Evolutionary conservation across 164 flowering plant genomes (phyloP).

Genomic region (Chimonanthus salicifolius): DNA sequence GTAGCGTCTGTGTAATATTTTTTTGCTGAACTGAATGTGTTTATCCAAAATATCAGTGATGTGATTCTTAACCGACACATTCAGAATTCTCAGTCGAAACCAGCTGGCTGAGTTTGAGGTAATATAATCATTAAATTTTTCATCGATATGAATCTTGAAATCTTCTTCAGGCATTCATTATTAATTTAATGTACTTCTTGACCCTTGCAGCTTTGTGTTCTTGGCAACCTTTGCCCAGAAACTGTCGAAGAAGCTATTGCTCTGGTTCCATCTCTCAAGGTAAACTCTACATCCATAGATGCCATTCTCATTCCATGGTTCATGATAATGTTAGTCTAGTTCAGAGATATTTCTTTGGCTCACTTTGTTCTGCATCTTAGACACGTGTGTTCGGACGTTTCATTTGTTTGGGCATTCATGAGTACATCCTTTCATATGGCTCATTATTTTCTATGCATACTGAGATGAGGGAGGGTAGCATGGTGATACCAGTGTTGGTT

Average conservation of each 20-base stretch:
- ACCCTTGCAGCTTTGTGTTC: constrained; percentile 81
- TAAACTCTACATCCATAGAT: constrained; percentile 10
- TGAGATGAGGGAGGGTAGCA: no score
- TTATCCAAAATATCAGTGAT: background rate
- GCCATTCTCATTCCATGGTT: no score
- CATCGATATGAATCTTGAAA: background rate
- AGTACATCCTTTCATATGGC: no score
- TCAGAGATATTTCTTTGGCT: background rate
- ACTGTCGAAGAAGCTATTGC: constrained; percentile 97
- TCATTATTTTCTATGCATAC: no score
- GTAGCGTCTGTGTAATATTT: background rate
- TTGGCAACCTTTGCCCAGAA: constrained; percentile 97
- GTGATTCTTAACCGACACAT: constrained; percentile 39
- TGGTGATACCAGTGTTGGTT: no score
- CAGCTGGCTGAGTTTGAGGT: constrained; percentile 97
- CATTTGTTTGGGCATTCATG: no score
- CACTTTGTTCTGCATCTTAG: background rate
- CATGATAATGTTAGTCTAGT: no score
- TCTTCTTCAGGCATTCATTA: background rate
- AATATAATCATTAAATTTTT: constrained; percentile 9
- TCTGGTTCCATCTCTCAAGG: constrained; percentile 97
- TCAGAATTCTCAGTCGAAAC: constrained; percentile 84
- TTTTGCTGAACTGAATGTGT: background rate
- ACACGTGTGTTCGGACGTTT: no score
- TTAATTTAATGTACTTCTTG: background rate